Evolutionary conservation across 306 rosid genomes (phyloP), one percentile per base, ranked within the genome.

Genomic region (Vicia faba): DNA sequence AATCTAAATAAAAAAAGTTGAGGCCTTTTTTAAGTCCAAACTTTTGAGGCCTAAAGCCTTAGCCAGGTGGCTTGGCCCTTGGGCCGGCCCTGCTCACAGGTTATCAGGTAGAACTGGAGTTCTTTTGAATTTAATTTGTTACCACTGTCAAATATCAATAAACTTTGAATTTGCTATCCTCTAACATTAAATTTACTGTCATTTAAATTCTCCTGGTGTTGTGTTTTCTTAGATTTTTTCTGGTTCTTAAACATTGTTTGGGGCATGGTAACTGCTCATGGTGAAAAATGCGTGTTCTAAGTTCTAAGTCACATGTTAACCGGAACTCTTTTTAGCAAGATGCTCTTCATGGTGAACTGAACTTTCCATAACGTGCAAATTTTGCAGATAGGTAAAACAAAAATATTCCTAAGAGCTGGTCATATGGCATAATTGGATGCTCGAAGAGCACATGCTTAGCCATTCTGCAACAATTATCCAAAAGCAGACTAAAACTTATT

Each of bases 351-450:
- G n/a, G 43, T 53, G 25, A 62, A 69, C 55, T 78, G 69, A 76
- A 44, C 25, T 13, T 33, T 59, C 14, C 70, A 31, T 79, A 18
- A 57, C 29, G 29, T 75, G 59, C 81, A 68, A 35, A 66, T 67
- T 62, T 74, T 82, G 65, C 84, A 89, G 98, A 83, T 92, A 48
- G 98, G 98, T 65, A 75, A 86, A 75, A 74, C 96, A 48, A 55
- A 87, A 83, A 35, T 92, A 68, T 92, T 92, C 79, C 74, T 92
- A 49, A 86, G 91, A 81, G 98, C 86, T 58, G 91, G 91, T 61
- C 89, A 89, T 87, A 89, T 89, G 98, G 92, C 96, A 59, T 88
- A 87, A 77, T 80, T 92, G 70, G 96, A 92, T 83, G 85, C 89
- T 68, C 67, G 35, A 61, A 87, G 93, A 76, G 75, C 84, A 72